phyloP scores from a whole-genome alignment of 768 basidiomycete genomes.

The Trametes meyenii region DNA sequence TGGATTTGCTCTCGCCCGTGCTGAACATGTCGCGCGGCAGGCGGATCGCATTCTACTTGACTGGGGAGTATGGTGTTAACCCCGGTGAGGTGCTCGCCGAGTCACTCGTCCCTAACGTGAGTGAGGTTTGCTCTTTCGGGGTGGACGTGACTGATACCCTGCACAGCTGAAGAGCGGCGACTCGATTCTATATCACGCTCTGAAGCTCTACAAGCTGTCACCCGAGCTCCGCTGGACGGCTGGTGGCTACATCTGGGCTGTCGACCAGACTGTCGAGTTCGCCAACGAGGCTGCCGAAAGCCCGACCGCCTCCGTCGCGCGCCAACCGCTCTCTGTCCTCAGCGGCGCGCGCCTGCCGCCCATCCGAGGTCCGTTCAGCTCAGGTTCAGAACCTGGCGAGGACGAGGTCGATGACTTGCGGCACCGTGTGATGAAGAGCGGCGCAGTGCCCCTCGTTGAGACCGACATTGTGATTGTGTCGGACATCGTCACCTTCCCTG shows the following conservation, averaged over 20 bases:
- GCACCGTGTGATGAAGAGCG: constrained; percentile 63
- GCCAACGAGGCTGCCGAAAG: constrained; percentile 46
- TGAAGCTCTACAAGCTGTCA: constrained; percentile 73
- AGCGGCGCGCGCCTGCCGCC: constrained; percentile 38
- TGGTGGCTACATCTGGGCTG: constrained; percentile 81
- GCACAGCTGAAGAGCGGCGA: constrained; percentile 76
- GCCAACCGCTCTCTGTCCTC: constrained; percentile 19
- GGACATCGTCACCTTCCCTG: constrained; percentile 49
- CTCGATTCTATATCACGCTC: constrained; percentile 71
- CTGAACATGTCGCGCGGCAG: constrained; percentile 72
- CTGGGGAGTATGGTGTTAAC: constrained; percentile 67
- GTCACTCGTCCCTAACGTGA: constrained; percentile 67
- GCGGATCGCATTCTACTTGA: constrained; percentile 73
- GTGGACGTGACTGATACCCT: background rate
- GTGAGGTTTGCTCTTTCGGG: constrained; percentile 30
- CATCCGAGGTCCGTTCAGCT: constrained; percentile 49
- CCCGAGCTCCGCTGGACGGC: constrained; percentile 83
- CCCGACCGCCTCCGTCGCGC: constrained; percentile 22
- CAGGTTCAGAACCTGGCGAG: constrained; percentile 44
- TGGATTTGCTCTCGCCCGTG: constrained; percentile 71
- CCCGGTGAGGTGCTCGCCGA: constrained; percentile 73
- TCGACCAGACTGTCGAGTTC: constrained; percentile 69
- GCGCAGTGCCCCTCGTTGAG: constrained; percentile 63
- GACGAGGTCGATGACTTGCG: constrained; percentile 48
- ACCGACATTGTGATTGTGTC: constrained; percentile 63